Conservation (phyloP, 2,329 filamentous ascomycete species). For the Neurospora sp. region DNA sequence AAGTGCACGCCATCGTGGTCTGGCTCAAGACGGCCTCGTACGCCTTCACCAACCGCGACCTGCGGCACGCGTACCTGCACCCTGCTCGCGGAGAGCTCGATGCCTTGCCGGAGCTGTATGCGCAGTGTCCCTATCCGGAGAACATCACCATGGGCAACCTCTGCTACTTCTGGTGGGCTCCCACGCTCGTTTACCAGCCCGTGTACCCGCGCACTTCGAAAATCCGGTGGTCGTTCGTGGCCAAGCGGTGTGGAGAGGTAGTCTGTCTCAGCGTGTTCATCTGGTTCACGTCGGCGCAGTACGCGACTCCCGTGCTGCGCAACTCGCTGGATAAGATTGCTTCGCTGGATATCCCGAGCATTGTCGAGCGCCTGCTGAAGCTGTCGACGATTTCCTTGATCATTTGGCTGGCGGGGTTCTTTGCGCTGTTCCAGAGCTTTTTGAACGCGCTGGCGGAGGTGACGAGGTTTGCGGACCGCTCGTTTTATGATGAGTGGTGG, state of each 20-base stretch:
- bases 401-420: slow-evolving; percentile 97
- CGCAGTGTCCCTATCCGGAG: slow-evolving; percentile 72
- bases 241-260: slow-evolving; percentile 72
- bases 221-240: slow-evolving; percentile 81
- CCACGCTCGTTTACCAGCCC: slow-evolving; percentile 92
- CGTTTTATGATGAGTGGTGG: slow-evolving; percentile 97
- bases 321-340: slow-evolving; percentile 88
- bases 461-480: slow-evolving; percentile 80
- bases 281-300: slow-evolving; percentile 91
- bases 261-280: slow-evolving; percentile 76
- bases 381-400: slow-evolving; percentile 89
- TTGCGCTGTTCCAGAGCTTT: slow-evolving; percentile 87
- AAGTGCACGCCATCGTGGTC: slow-evolving; percentile 87
- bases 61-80: slow-evolving; percentile 83
- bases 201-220: slow-evolving; percentile 78
- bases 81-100: slow-evolving; percentile 57
- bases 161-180: slow-evolving; percentile 95
- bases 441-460: slow-evolving; percentile 88
- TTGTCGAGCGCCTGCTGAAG: slow-evolving; percentile 85
- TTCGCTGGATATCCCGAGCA: slow-evolving; percentile 67
- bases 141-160: slow-evolving; percentile 88
- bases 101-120: slow-evolving; percentile 72
- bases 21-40: slow-evolving; percentile 96
- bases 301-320: slow-evolving; percentile 77
- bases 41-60: slow-evolving; percentile 90